phyloP scores from a whole-genome alignment of 1,284 basidiomycete genomes.

The Irpex lacteus region DNA sequence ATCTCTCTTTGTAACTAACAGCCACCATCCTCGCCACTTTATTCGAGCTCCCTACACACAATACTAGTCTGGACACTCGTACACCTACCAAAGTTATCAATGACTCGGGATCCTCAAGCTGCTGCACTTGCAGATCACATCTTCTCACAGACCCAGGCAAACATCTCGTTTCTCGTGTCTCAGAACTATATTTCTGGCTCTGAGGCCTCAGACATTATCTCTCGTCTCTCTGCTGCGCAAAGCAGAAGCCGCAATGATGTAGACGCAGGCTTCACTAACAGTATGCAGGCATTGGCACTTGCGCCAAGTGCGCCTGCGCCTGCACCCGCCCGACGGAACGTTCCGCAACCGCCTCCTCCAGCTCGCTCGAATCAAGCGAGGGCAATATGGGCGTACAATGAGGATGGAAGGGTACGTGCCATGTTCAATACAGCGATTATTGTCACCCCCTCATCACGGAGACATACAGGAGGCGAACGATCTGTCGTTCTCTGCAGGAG shows the following conservation, averaged over 20 bases:
- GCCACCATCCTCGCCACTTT: background rate
- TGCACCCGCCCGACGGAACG: conserved; percentile 23
- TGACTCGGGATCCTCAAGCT: conserved; percentile 20
- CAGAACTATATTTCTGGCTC: conserved; percentile 53
- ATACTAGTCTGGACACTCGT: too few relatives aligned
- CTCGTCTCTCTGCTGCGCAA: conserved; percentile 36
- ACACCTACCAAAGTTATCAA: background rate
- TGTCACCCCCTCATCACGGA: conserved; percentile 1
- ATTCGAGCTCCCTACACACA: background rate
- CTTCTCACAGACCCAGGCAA: conserved; percentile 58
- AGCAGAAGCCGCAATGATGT: conserved; percentile 3
- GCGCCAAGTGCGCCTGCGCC: conserved; percentile 15
- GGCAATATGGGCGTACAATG: conserved; percentile 68
- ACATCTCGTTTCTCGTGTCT: conserved; percentile 58
- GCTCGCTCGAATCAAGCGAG: conserved; percentile 41
- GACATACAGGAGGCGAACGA: conserved; percentile 53
- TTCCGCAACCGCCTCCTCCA: conserved; percentile 28
- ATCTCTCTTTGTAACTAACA: background rate
- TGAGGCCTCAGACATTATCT: conserved; percentile 51
- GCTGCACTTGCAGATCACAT: conserved; percentile 53
- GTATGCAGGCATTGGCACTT: conserved; percentile 18
- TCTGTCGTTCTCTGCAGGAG: conserved; percentile 53
- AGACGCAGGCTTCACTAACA: conserved; percentile 12
- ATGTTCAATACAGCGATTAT: conserved; percentile 2
- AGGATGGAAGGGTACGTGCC: conserved; percentile 44